Base-by-base conservation (phyloP, 306 rosid species). In the Inga leiocalycina region DNA sequence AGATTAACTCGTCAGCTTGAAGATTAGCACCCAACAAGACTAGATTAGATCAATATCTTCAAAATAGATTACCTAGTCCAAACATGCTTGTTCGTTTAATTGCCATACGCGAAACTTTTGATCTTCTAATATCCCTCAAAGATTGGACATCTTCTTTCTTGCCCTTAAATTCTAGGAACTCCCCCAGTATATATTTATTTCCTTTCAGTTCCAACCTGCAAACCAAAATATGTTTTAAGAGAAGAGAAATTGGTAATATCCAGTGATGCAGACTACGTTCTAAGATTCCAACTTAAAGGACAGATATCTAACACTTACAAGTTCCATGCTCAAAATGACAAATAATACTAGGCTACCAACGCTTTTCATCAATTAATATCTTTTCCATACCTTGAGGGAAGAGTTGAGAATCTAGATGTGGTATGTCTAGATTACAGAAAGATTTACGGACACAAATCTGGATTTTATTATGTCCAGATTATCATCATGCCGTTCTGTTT, bases 141-240 rank as follows among this genome's bases (percentile, higher is more conserved):
- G 89, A 89, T 44, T 81, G 80, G 43, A 91, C 79, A 80, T 96
- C 99, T 79, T 90, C 98, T 75, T 86, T 72, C 90, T 91, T 94
- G 43, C 99, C 99, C 82, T 94, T 96, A 87, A 96, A 96, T 71
- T 96, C 97, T 78, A 89, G 84, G 85, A 96, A 96, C 73, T 96
- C 99, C 44, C 99, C 99, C 72, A 96, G 90, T 74, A 91, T 80
- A 79, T 85, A 85, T 79, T 92, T 93, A 80, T 81, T 88, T 80
- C 93, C 94, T 92, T 89, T 92, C 45, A 96, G 90, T 88, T 94
- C 98, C 90, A 96, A 74, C 84, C 99, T 95, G 91, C 78, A 80
- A 71, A 73, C 70, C 84, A 73, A 74, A 52, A 32, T 56, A 72
- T 39, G 73, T 70, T 27, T 82, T 75, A 66, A 34, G 19, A 51